These are phyloP conservation scores for Melaleuca alternifolia DNA, from an alignment of 345 rosid species.

Conservation along the genomic window DNA sequence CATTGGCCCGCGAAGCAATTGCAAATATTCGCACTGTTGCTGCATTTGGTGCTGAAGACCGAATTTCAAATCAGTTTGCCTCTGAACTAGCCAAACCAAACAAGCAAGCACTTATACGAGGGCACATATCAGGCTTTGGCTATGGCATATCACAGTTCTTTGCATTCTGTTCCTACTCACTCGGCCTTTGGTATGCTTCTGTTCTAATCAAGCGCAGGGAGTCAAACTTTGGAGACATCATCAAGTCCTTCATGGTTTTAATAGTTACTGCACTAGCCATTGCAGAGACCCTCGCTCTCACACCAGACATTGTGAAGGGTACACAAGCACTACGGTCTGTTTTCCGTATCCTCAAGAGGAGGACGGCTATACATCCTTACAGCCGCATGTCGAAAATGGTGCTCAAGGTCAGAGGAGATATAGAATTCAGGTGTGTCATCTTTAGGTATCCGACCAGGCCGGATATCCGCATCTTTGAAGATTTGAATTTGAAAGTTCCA, in stretches of 20 bases:
- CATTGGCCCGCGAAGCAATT: constrained; percentile 70
- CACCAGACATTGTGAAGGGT: constrained; percentile 90
- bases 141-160: constrained; percentile 62
- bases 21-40: constrained; percentile 62
- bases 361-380: constrained; percentile 37
- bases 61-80: constrained; percentile 38
- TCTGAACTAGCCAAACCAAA: constrained; percentile 47
- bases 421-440: constrained; percentile 44
- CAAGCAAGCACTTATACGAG: constrained; percentile 42
- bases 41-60: constrained; percentile 59
- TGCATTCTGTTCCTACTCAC: constrained; percentile 56
- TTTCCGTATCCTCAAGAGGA: constrained; percentile 49
- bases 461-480: constrained; percentile 37
- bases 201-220: constrained; percentile 34
- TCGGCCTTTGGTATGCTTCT: constrained; percentile 87
- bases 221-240: constrained; percentile 43
- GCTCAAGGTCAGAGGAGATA: constrained; percentile 37
- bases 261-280: constrained; percentile 48
- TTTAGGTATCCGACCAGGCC: constrained; percentile 71
- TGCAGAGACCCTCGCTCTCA: constrained; percentile 77
- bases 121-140: constrained; percentile 76
- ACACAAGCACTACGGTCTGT: constrained; percentile 67
- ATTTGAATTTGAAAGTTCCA: constrained; percentile 31
- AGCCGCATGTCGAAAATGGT: constrained; percentile 26
- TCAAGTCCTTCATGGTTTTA: constrained; percentile 64